Percentiles rank a stretch among this genome's conserved stretches.
These are phyloP conservation scores for Rosa rugosa DNA, from an alignment of 306 rosid species.

Conservation along the genomic window DNA sequence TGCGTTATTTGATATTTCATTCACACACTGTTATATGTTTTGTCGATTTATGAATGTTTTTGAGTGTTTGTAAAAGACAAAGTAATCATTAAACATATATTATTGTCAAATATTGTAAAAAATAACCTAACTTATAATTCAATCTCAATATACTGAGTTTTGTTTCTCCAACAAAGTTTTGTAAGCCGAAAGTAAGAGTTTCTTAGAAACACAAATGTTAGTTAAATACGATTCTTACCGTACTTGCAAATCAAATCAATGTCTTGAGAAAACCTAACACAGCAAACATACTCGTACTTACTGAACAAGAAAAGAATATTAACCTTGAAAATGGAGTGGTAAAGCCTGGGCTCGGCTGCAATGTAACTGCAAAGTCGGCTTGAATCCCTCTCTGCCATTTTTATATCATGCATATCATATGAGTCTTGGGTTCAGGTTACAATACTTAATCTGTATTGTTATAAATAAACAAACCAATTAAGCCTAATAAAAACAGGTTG, in stretches of 20 bases:
- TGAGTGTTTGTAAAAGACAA: too few relatives aligned
- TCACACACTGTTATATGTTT: too few relatives aligned
- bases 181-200: not conserved
- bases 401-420: not conserved
- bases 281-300: not conserved
- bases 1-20: too few relatives aligned
- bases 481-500: conserved; percentile 16
- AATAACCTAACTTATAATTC: too few relatives aligned
- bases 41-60: too few relatives aligned
- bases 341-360: conserved; percentile 42
- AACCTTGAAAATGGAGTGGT: conserved; percentile 15
- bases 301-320: conserved; percentile 8
- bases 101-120: too few relatives aligned
- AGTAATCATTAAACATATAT: too few relatives aligned
- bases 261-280: not conserved
- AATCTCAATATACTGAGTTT: not conserved
- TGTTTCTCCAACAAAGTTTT: not conserved
- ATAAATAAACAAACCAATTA: not conserved
- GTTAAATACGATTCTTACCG: not conserved
- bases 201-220: not conserved
- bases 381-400: conserved; percentile 12
- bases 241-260: not conserved
- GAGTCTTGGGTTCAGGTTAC: conserved; percentile 10
- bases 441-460: conserved; percentile 2
- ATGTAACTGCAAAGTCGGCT: conserved; percentile 42